phyloP scores from a whole-genome alignment of 768 basidiomycete species.

The Termitomyces sp. region DNA sequence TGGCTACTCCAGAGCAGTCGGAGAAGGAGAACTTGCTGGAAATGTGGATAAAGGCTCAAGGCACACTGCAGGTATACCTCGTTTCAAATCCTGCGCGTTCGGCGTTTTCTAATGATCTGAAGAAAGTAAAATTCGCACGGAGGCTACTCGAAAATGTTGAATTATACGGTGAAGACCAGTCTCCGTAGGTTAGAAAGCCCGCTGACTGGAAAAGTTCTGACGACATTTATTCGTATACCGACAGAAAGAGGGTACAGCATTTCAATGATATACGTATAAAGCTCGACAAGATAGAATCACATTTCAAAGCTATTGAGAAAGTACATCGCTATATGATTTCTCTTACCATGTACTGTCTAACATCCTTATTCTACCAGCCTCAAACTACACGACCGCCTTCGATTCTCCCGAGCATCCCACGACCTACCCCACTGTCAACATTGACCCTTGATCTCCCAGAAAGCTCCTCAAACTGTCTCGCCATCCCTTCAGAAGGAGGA shows the following conservation, averaged over 20 bases:
- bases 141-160: constrained; percentile 58
- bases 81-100: not conserved
- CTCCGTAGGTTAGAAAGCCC: constrained; percentile 32
- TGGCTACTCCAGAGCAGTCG: constrained; percentile 39
- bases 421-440: constrained; percentile 27
- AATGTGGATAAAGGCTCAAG: constrained; percentile 55
- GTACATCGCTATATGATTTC: constrained; percentile 27
- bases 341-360: not conserved
- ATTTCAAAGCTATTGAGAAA: constrained; percentile 49
- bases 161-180: constrained; percentile 38
- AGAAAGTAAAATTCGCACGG: constrained; percentile 54
- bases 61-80: constrained; percentile 49
- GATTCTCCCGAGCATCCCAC: constrained; percentile 52
- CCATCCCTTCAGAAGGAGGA: not conserved
- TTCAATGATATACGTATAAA: constrained; percentile 45
- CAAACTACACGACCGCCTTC: constrained; percentile 36
- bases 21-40: constrained; percentile 13
- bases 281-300: constrained; percentile 53
- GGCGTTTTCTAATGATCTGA: not conserved
- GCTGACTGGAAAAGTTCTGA: not conserved
- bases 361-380: constrained; percentile 28
- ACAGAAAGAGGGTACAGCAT: constrained; percentile 39
- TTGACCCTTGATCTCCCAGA: constrained; percentile 19
- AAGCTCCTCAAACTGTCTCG: not conserved
- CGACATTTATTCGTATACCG: not conserved